These are phyloP conservation scores for Pleurotus giganteus DNA, from an alignment of 768 basidiomycete genomes.

Conservation along the genomic window DNA sequence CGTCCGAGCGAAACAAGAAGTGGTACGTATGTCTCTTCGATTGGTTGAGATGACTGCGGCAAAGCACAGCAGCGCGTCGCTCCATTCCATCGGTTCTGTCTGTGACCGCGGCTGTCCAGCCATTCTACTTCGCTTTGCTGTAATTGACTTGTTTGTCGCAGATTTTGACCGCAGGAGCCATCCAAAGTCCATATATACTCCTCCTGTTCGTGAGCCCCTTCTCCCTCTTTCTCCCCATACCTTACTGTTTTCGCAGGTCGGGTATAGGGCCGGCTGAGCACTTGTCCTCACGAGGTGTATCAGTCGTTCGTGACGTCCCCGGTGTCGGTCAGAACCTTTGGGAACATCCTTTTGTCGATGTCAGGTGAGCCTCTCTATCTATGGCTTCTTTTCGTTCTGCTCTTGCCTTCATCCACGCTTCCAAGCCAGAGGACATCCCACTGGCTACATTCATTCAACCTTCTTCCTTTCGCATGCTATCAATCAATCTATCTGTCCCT, in stretches of 20 bases:
- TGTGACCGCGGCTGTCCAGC: not conserved
- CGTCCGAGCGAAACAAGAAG: not conserved
- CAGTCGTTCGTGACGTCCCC: not conserved
- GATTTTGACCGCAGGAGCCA: constrained; percentile 6
- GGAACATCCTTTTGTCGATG: constrained; percentile 8
- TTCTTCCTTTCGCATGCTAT: not conserved
- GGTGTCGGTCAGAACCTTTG: constrained; percentile 4
- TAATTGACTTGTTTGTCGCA: not conserved
- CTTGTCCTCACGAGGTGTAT: not conserved
- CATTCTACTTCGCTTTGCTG: not conserved
- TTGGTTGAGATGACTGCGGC: not conserved
- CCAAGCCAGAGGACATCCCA: not conserved
- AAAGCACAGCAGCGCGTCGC: not conserved
- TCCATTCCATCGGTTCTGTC: not conserved
- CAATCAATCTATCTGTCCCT: not conserved
- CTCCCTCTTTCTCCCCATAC: not conserved
- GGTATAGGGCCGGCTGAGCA: constrained; percentile 3
- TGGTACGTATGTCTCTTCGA: not conserved
- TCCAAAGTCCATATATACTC: constrained; percentile 7
- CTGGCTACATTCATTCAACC: not conserved
- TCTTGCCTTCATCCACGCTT: too few relatives aligned
- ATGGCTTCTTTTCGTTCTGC: not conserved
- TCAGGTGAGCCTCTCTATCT: not conserved
- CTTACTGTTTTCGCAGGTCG: not conserved
- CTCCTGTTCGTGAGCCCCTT: not conserved